Conservation (phyloP, 2,329 filamentous ascomycete genomes). For the Sarocladium oryzae region DNA sequence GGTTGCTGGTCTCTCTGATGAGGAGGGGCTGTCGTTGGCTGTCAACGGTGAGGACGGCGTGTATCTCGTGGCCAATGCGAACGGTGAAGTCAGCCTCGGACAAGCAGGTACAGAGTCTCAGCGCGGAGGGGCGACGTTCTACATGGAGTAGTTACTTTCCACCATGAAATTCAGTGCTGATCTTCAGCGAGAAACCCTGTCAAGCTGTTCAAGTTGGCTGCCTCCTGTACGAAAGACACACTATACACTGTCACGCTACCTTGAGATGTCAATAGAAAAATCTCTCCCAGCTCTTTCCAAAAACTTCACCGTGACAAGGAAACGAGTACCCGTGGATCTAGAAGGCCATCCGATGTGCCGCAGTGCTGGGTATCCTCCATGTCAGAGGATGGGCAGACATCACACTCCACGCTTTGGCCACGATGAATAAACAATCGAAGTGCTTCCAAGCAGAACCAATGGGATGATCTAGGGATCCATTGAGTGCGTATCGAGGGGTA, state of each 20-base stretch:
- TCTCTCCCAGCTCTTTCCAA: not conserved
- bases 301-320: not conserved
- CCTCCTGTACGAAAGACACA: not conserved
- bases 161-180: too few species aligned
- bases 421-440: too few species aligned
- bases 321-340: not conserved
- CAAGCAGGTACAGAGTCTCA: not conserved
- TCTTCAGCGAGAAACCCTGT: too few species aligned
- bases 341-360: constrained; percentile 2
- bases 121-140: constrained; percentile 1
- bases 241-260: too few species aligned
- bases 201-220: not conserved
- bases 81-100: not conserved
- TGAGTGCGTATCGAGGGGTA: too few species aligned
- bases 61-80: not conserved
- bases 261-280: too few species aligned
- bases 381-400: too few species aligned
- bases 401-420: too few species aligned
- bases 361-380: not conserved
- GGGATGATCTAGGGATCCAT: too few species aligned
- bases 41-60: not conserved
- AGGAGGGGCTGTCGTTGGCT: not conserved
- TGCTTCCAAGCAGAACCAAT: too few species aligned
- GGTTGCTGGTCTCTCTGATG: not conserved
- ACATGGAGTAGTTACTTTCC: constrained; percentile 2